phyloP scores from a whole-genome alignment of 2,329 filamentous ascomycete species.

The Aspergillus sp. region DNA sequence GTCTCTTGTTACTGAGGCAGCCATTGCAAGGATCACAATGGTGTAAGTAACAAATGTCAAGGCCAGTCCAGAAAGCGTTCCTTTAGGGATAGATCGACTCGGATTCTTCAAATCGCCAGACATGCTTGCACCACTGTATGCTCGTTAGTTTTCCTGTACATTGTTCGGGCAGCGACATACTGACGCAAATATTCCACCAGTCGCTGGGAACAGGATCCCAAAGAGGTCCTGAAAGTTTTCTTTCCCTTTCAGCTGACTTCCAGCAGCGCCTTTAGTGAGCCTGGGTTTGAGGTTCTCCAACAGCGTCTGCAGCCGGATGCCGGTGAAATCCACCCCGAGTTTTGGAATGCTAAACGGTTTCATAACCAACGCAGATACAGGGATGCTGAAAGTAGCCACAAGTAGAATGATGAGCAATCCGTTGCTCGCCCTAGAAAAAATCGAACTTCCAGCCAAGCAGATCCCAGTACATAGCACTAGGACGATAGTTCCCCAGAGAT shows the following conservation, averaged over 20 bases:
- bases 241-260: slow-evolving; percentile 60
- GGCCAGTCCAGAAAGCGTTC: slow-evolving; percentile 75
- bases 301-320: slow-evolving; percentile 69
- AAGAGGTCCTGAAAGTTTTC: slow-evolving; percentile 80
- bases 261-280: slow-evolving; percentile 62
- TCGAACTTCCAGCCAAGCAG: slow-evolving; percentile 75
- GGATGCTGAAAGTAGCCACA: slow-evolving; percentile 76
- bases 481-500: slow-evolving; percentile 71
- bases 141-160: slow-evolving; percentile 54
- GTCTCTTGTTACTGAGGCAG: slow-evolving; percentile 69
- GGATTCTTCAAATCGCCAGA: slow-evolving; percentile 81
- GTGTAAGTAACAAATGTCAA: slow-evolving; percentile 76
- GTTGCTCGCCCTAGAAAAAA: slow-evolving; percentile 79
- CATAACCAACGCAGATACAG: slow-evolving; percentile 69
- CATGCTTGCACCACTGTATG: slow-evolving; percentile 73
- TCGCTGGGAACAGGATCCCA: slow-evolving; percentile 78
- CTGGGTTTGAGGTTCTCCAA: slow-evolving; percentile 70
- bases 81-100: slow-evolving; percentile 78
- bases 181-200: slow-evolving; percentile 59
- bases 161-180: slow-evolving; percentile 24
- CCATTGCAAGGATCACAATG: slow-evolving; percentile 75
- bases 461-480: slow-evolving; percentile 70
- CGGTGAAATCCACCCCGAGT: slow-evolving; percentile 73
- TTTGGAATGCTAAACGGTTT: slow-evolving; percentile 64
- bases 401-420: slow-evolving; percentile 69